Conservation (phyloP, 345 rosid species). For the Eucalyptus polybractea region DNA sequence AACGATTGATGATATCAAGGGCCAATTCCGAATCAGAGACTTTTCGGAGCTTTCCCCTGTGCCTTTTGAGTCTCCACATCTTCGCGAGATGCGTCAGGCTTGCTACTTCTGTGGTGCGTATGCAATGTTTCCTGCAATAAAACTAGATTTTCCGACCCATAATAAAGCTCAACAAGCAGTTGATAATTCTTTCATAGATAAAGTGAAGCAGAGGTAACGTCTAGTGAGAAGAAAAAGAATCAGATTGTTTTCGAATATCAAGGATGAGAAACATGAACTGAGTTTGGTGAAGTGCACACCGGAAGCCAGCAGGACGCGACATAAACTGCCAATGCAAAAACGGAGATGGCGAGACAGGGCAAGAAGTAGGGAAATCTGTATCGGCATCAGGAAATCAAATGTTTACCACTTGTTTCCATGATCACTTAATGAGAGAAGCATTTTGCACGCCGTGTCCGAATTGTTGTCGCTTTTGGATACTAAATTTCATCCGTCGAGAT, state of each 20-base stretch:
- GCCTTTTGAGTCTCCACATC: conserved; percentile 15
- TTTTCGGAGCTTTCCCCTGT: conserved; percentile 6
- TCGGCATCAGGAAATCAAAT: not conserved
- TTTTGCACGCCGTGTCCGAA: not conserved
- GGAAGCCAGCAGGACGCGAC: conserved; percentile 56
- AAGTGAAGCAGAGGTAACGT: not conserved
- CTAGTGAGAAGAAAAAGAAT: not conserved
- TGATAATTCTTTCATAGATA: not conserved
- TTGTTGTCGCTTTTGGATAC: not conserved
- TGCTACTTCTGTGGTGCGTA: conserved; percentile 17
- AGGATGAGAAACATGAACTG: not conserved
- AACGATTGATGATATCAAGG: conserved; percentile 67
- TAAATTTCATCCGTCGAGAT: not conserved
- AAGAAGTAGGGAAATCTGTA: conserved; percentile 81
- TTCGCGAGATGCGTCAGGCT: conserved; percentile 18
- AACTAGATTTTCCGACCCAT: not conserved
- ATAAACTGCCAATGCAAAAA: conserved; percentile 43
- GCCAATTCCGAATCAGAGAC: conserved; percentile 74
- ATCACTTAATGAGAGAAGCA: not conserved
- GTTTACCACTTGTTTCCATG: no score
- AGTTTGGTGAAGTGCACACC: conserved; percentile 14
- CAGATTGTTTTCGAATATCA: not conserved
- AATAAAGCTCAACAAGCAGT: not conserved
- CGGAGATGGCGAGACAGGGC: conserved; percentile 48
- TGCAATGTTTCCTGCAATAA: conserved; percentile 59